Evolutionary conservation across 2,329 filamentous ascomycete genomes (phyloP), one percentile per base, ranked within the genome.

Genomic region (Fusarium bulbicola): DNA sequence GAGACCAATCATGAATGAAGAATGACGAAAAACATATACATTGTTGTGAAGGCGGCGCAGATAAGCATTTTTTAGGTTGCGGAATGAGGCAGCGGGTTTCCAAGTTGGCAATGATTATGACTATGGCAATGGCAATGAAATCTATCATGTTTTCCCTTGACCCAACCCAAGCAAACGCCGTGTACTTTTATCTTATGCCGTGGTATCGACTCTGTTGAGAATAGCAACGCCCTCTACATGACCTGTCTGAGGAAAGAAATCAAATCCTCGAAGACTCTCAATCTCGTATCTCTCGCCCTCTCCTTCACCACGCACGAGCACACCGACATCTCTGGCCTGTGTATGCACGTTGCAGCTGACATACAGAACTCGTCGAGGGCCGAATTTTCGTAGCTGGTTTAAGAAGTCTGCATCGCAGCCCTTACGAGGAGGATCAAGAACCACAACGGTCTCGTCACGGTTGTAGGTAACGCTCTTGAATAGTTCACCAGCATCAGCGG

Each of bases 261-360:
- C 96, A 79, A 98, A 98, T 0, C 95, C 96, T 53, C 92, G 88
- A 52, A 99, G 83, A 79, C 93, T 97, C 86, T 98, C 95, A 80
- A 99, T 93, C 81, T 92, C 90, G 82, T 98, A 99, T 70, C 87
- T 84, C 28, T 83, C 83, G 58, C 82, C 81, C 79, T 83, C 81
- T 30, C 81, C 73, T 76, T 84, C 78, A 26, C 95, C 95, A 40
- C 92, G 88, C 2, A 98, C 94, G 77, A 99, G 83, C 69, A 95
- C 90, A 1, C 95, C 96, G 2, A 99, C 91, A 82, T 99, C 96
- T 59, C 96, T 86, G 20, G 96, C 96, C 87, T 98, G 96, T 14
- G 95, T 98, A 80, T 99, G 96, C 73, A 99, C 96, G 79, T 99
- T 99, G 78, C 96, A 99, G 80, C 93, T 97, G 45, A 99, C 95